Evolutionary conservation across 2,329 filamentous ascomycete species (phyloP), one percentile per base, ranked within the genome.

Genomic region (Davidsoniella australis): DNA sequence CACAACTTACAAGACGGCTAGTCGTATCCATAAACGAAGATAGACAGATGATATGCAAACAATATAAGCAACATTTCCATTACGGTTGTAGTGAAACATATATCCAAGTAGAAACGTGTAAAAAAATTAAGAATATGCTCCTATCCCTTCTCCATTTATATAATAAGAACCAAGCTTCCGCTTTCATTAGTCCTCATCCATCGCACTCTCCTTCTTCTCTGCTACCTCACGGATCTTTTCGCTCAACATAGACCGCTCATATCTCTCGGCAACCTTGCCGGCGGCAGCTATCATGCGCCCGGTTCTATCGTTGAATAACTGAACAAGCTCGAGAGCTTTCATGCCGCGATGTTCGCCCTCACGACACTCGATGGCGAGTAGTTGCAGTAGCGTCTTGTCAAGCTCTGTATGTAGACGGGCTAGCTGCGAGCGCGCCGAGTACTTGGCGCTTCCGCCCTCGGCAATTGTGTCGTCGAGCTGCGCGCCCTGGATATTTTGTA

Each of bases 241-340:
- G 40, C 82, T 82, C 57, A 98, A 65, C 23, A 95, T 75, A 39
- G 75, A 73, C 53, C 84, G 71, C 8, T 84, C 84, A 66, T 93
- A 98, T 57, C 89, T 72, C 60, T 82, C 77, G 7, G 91, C 91
- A 45, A 98, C 77, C 71, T 93, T 94, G 50, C 79, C 77, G 1
- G 91, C 91, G 4, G 89, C 84, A 62, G 95, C 87, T 51, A 94
- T 65, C 85, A 95, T 95, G 62, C 83, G 81, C 16, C 89, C 89
- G 53, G 77, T 83, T 42, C 78, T 72, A 66, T 96, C 88, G 41
- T 75, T 75, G 80, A 98, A 84, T 58, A 98, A 69, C 54, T 75
- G 72, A 26, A 94, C 91, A 58, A 96, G 75, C 66, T 98, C 93
- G 36, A 98, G 68, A 0, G 89, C 89, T 56, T 89, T 86, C 86